A percentile compares a stretch with the other conserved stretches of the same genome.
Conservation (phyloP, 257 asterid species). For the Penstemon eatonii region DNA sequence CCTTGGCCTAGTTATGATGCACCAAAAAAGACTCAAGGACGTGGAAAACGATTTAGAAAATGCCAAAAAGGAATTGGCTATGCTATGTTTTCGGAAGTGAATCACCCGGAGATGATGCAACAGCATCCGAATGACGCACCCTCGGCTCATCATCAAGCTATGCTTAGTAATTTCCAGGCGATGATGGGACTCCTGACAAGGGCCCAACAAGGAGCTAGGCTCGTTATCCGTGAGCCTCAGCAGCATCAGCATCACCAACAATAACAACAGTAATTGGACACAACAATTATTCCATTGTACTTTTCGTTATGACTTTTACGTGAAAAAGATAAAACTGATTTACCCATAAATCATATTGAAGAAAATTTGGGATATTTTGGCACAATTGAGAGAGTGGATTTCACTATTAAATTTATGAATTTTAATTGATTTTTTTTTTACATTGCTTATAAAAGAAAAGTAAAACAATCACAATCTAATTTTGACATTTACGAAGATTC, state of each 20-base stretch:
- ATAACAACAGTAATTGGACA: background rate
- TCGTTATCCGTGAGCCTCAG: conserved; percentile 49
- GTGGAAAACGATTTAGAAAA: conserved; percentile 49
- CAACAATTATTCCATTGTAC: conserved; percentile 37
- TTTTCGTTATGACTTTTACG: too few relatives aligned
- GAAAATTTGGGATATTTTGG: too few relatives aligned
- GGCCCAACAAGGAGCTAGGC: conserved; percentile 41
- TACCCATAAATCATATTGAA: too few relatives aligned
- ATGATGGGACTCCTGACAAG: conserved; percentile 48
- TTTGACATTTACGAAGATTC: too few relatives aligned
- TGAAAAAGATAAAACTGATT: too few relatives aligned
- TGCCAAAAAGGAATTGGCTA: conserved; percentile 60
- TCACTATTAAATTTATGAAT: too few relatives aligned
- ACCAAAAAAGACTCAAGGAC: conserved; percentile 58
- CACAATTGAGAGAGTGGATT: too few relatives aligned
- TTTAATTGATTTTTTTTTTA: too few relatives aligned
- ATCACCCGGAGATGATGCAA: conserved; percentile 43
- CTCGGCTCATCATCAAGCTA: conserved; percentile 29
- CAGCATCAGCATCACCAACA: conserved; percentile 1
- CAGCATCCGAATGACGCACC: conserved; percentile 36
- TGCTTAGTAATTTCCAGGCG: conserved; percentile 52
- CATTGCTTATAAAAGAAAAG: too few relatives aligned
- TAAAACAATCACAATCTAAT: too few relatives aligned
- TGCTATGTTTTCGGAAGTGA: conserved; percentile 45
- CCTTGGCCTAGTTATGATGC: conserved; percentile 73